phyloP scores from a whole-genome alignment of 2,329 filamentous ascomycete genomes.

The Dichotomopilus funicola region DNA sequence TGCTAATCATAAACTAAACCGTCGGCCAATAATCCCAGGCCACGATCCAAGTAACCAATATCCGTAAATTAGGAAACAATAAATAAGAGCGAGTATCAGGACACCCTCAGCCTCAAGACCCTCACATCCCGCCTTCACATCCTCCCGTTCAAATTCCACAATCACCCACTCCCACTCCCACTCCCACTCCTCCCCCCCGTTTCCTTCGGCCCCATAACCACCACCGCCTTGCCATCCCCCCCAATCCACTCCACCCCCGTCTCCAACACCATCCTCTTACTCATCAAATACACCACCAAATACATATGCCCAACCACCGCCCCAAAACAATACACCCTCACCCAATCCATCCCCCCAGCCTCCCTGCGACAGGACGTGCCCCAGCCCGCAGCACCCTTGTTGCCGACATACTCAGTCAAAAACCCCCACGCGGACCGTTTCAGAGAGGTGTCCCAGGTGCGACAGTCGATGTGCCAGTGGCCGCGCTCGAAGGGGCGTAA shows the following conservation, averaged over 20 bases:
- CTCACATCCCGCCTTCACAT: background rate
- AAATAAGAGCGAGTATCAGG: too few species aligned
- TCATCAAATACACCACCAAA: slow-evolving; percentile 66
- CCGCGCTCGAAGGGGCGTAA: slow-evolving; percentile 63
- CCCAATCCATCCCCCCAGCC: slow-evolving; percentile 32
- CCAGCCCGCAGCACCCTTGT: slow-evolving; percentile 57
- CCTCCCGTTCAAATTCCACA: too few species aligned
- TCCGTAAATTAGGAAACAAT: too few species aligned
- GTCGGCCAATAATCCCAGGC: too few species aligned
- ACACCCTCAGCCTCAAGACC: background rate
- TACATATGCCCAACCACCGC: slow-evolving; percentile 66
- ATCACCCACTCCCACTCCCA: background rate
- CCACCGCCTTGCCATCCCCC: slow-evolving; percentile 48
- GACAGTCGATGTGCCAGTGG: slow-evolving; percentile 64
- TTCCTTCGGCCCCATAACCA: slow-evolving; percentile 31
- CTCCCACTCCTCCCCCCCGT: slow-evolving; percentile 10
- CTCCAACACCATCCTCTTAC: slow-evolving; percentile 52
- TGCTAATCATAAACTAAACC: too few species aligned
- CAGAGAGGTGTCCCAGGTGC: slow-evolving; percentile 43
- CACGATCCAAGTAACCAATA: too few species aligned
- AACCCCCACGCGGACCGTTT: slow-evolving; percentile 55
- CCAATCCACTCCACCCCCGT: slow-evolving; percentile 61
- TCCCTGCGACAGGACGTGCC: slow-evolving; percentile 53
- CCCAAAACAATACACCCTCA: slow-evolving; percentile 75
- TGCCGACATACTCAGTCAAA: slow-evolving; percentile 51